Percentiles rank a stretch among this genome's conserved stretches.
These are phyloP conservation scores for Whalleya microplaca DNA, from an alignment of 2,329 filamentous ascomycete genomes.

Conservation along the genomic window DNA sequence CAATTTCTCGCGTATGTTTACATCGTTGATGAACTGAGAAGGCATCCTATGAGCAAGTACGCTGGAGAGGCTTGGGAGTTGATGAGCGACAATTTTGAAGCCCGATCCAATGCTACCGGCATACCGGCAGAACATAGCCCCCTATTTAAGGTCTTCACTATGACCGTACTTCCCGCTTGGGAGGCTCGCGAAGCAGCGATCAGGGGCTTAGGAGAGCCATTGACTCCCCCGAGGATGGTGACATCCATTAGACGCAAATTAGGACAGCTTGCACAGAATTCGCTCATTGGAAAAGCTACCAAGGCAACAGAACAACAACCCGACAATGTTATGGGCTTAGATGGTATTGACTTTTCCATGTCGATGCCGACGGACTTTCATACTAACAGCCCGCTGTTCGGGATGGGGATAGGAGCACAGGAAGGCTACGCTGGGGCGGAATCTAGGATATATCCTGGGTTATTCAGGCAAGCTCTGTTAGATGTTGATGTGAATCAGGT, in stretches of 20 bases:
- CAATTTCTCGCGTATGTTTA: constrained; percentile 47
- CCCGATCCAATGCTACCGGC: constrained; percentile 35
- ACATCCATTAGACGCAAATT: too few species aligned
- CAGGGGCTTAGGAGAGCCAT: background rate
- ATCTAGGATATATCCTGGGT: too few species aligned
- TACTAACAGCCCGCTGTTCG: background rate
- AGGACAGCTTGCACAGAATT: too few species aligned
- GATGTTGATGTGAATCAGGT: too few species aligned
- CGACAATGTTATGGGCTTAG: too few species aligned
- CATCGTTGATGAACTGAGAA: constrained; percentile 33
- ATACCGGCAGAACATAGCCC: background rate
- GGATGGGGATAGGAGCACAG: background rate
- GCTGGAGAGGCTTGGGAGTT: constrained; percentile 45
- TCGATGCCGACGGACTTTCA: background rate
- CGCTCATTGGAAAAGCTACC: background rate
- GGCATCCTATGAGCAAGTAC: constrained; percentile 23
- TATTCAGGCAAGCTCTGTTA: too few species aligned
- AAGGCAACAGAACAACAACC: background rate
- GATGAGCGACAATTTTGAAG: constrained; percentile 50
- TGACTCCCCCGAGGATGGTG: background rate
- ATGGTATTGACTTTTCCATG: too few species aligned
- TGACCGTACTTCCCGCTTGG: constrained; percentile 1
- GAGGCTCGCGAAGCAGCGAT: background rate
- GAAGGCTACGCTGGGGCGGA: background rate
- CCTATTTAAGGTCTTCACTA: constrained; percentile 1